Evolutionary conservation across 1,284 basidiomycete genomes (phyloP), one percentile per base, ranked within the genome.

Genomic region (Entoloma clypeatum): DNA sequence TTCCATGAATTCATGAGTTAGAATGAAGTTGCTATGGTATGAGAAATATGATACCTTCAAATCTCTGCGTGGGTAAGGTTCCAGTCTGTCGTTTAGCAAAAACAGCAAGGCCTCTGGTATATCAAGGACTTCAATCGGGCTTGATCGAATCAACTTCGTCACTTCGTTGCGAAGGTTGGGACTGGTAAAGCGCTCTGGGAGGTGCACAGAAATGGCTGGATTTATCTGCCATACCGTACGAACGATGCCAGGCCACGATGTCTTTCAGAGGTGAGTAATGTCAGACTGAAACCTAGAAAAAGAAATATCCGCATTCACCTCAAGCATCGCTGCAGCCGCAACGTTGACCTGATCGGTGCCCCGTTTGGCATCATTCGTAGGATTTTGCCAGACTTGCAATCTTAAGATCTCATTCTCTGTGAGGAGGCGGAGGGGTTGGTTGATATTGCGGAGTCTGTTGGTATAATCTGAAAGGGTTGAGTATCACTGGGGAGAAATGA

Each of bases 341-440:
- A 63, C 65, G 7, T 71, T 67, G 21, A 72, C 51, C 36, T 84
- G 69, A 55, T 91, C 82, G 13, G 57, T 58, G 7, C 81, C 86
- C 48, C 86, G 77, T 52, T 76, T 80, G 2, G 72, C 55, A 48
- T 94, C 91, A 49, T 84, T 86, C 18, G 79, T 72, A 0, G 93
- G 91, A 61, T 99, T 98, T 35, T 74, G 72, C 96, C 96, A 99
- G 1, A 99, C 93, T 3, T 71, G 76, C 34, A 99, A 65, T 9
- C 92, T 77, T 54, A 75, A 81, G 30, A 95, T 81, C 60, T 99
- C 96, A 57, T 90, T 94, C 61, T 96, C 92, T 8, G 94, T 79
- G 9, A 99, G 72, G 3, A 95, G 66, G 35, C 85, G 77, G 18
- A 98, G 67, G 2, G 93, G 81, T 14, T 78, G 71, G 39, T 86